Conservation (phyloP, 176 grass and related monocot genomes). For the Puya raimondii region DNA sequence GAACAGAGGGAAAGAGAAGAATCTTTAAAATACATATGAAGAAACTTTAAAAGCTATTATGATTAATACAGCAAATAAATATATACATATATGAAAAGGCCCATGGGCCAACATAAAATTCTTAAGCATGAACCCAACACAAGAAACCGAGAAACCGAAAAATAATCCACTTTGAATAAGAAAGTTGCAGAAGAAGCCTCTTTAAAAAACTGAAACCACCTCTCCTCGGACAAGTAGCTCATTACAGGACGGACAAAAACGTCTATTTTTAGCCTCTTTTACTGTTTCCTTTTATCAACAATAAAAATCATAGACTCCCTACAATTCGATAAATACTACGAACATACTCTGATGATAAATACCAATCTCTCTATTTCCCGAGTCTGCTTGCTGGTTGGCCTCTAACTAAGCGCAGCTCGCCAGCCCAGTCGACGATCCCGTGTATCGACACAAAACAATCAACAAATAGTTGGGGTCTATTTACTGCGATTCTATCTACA, state of each 20-base stretch:
- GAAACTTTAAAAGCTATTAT: too few species aligned
- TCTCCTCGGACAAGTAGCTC: not conserved
- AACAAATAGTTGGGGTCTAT: slow-evolving; percentile 80
- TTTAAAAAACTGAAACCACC: not conserved
- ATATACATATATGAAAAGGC: too few species aligned
- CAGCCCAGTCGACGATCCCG: slow-evolving; percentile 14
- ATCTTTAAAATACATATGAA: too few species aligned
- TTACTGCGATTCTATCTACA: slow-evolving; percentile 95
- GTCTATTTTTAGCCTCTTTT: not conserved
- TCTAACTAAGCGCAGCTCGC: not conserved
- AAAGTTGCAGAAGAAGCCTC: not conserved
- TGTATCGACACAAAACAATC: slow-evolving; percentile 65
- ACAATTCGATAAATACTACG: too few species aligned
- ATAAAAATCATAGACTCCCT: not conserved
- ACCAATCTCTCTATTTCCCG: not conserved
- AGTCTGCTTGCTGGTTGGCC: not conserved
- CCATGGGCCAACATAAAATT: not conserved
- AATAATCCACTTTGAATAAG: not conserved
- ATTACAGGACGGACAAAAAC: not conserved
- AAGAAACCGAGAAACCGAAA: not conserved
- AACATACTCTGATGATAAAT: too few species aligned
- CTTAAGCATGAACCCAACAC: not conserved
- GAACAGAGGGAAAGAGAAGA: too few species aligned
- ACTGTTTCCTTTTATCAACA: not conserved
- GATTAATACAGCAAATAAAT: too few species aligned